Percentiles rank a stretch among this genome's conserved stretches.
Evolutionary conservation across 495 filamentous ascomycete genomes (phyloP).

Genomic region (Podospora fimiseda): DNA sequence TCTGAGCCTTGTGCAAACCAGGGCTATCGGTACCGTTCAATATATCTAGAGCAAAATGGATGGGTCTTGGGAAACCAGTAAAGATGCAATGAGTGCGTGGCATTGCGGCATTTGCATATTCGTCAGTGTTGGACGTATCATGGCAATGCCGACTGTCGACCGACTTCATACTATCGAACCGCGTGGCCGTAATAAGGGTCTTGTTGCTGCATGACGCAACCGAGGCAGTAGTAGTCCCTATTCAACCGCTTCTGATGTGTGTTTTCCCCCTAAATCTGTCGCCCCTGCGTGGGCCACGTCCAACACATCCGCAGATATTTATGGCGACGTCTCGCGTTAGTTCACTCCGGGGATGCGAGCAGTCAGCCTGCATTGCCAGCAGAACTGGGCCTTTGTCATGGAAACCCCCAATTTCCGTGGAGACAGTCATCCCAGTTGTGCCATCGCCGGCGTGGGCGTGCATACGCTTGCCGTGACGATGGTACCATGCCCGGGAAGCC

Average conservation of each 20-base stretch:
- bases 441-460: slow-evolving; percentile 17
- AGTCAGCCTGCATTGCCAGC: slow-evolving; percentile 1
- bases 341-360: background rate
- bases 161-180: background rate
- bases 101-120: background rate
- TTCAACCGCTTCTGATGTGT: slow-evolving; percentile 13
- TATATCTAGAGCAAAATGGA: no score
- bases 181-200: background rate
- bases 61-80: background rate
- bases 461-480: slow-evolving; percentile 19
- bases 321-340: slow-evolving; percentile 1
- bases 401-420: slow-evolving; percentile 23
- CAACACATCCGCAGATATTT: background rate
- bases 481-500: slow-evolving; percentile 14
- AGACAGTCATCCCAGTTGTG: background rate
- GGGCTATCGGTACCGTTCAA: no score
- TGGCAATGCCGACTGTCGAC: background rate
- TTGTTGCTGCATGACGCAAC: background rate
- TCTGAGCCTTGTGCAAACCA: background rate
- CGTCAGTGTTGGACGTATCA: background rate
- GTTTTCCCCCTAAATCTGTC: slow-evolving; percentile 5
- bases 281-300: slow-evolving; percentile 1
- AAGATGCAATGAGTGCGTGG: background rate
- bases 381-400: slow-evolving; percentile 16
- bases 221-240: slow-evolving; percentile 1